phyloP scores from a whole-genome alignment of 208 protist species.

The Tritrichomonas musculus region DNA sequence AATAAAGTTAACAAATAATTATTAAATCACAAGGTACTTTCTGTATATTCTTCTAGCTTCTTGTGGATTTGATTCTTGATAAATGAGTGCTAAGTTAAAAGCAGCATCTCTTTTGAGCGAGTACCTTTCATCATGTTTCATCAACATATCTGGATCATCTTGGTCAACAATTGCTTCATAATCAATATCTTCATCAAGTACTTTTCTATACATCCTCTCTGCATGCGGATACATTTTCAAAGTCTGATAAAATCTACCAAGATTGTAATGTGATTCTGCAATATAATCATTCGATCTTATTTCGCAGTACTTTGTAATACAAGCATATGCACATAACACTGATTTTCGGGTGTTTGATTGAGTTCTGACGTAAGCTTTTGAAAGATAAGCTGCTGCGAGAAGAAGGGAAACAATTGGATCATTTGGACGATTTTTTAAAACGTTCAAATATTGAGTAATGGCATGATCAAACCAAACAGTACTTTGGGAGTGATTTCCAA shows the following conservation, averaged over 20 bases:
- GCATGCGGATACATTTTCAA: constrained; percentile 1
- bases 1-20: too few relatives aligned
- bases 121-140: neutral
- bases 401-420: constrained; percentile 16
- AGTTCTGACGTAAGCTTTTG: constrained; percentile 6
- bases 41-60: neutral
- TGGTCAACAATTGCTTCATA: neutral
- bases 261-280: neutral
- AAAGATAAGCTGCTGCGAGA: neutral
- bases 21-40: neutral
- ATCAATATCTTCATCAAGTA: neutral
- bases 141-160: neutral
- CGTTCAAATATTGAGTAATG: constrained; percentile 18
- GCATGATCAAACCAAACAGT: constrained; percentile 26
- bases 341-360: neutral
- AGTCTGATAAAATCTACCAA: neutral
- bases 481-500: neutral
- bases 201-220: constrained; percentile 2
- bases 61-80: neutral
- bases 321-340: neutral
- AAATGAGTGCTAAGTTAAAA: neutral
- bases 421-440: neutral
- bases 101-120: neutral
- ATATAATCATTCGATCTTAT: neutral
- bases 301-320: neutral